These are phyloP conservation scores for Phalaenopsis equestris DNA, from an alignment of 106 monocot species.

Conservation along the genomic window DNA sequence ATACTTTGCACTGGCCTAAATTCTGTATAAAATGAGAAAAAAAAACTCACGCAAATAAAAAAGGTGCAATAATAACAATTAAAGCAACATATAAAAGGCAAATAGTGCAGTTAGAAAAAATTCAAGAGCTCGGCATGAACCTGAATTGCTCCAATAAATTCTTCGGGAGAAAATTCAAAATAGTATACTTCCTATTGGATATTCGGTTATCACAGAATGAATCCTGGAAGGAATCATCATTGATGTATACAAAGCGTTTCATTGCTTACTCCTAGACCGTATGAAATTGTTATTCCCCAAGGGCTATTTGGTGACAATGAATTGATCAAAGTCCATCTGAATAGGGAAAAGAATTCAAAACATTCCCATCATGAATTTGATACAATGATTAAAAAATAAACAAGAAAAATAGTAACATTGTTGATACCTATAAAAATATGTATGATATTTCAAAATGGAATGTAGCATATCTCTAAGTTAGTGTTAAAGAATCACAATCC, in stretches of 20 bases:
- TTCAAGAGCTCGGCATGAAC: slow-evolving; percentile 17
- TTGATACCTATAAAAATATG: neutral
- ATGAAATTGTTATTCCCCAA: neutral
- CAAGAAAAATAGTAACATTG: neutral
- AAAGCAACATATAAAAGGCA: neutral
- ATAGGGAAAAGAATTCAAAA: neutral
- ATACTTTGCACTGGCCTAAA: neutral
- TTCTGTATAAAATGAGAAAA: neutral
- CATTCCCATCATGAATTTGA: neutral
- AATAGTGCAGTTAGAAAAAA: neutral
- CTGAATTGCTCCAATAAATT: slow-evolving; percentile 99
- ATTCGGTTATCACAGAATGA: slow-evolving; percentile 71
- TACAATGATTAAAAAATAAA: neutral
- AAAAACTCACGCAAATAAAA: neutral
- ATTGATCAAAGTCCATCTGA: slow-evolving; percentile 4
- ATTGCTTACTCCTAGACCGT: slow-evolving; percentile 21
- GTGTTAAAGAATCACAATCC: neutral
- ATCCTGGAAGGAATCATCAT: slow-evolving; percentile 48
- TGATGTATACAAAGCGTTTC: slow-evolving; percentile 82
- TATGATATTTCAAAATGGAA: neutral
- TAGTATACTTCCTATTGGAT: slow-evolving; percentile 89
- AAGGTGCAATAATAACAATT: neutral
- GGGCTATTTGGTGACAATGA: neutral
- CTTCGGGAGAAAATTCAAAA: slow-evolving; percentile 88
- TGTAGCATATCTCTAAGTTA: neutral